These are phyloP conservation scores for Colletotrichum falcatum DNA, from an alignment of 2,329 filamentous ascomycete species.

Conservation along the genomic window DNA sequence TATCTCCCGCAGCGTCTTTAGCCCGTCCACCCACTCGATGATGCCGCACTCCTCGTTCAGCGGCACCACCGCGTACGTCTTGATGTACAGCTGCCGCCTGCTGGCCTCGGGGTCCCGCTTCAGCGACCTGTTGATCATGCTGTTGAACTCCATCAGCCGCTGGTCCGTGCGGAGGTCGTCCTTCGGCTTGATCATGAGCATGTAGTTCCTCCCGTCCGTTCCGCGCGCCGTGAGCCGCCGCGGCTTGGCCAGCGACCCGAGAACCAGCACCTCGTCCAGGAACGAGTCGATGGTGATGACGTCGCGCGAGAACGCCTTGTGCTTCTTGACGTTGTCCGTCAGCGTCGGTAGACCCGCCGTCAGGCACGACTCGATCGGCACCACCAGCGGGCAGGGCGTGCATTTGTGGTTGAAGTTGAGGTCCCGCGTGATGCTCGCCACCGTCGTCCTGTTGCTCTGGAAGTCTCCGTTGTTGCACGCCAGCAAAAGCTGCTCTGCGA, in stretches of 20 bases:
- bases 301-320: conserved; percentile 89
- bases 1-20: conserved; percentile 94
- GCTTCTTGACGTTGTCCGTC: conserved; percentile 78
- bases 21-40: conserved; percentile 98
- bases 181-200: conserved; percentile 95
- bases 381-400: conserved; percentile 86
- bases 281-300: conserved; percentile 86
- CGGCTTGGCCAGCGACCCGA: conserved; percentile 92
- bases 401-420: conserved; percentile 87
- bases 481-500: conserved; percentile 83
- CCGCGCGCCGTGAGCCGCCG: conserved; percentile 89
- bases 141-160: conserved; percentile 98
- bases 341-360: conserved; percentile 82
- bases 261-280: conserved; percentile 87
- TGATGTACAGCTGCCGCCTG: conserved; percentile 91
- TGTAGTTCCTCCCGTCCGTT: conserved; percentile 89
- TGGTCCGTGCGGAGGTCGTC: conserved; percentile 98
- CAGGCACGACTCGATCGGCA: conserved; percentile 88
- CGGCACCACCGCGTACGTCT: conserved; percentile 96
- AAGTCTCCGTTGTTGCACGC: conserved; percentile 83
- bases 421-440: conserved; percentile 80
- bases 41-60: conserved; percentile 97
- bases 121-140: conserved; percentile 94
- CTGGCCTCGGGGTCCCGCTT: conserved; percentile 93
- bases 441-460: conserved; percentile 73